Evolutionary conservation across 495 filamentous ascomycete genomes (phyloP).

Genomic region (Penicillium atrosanguineum): DNA sequence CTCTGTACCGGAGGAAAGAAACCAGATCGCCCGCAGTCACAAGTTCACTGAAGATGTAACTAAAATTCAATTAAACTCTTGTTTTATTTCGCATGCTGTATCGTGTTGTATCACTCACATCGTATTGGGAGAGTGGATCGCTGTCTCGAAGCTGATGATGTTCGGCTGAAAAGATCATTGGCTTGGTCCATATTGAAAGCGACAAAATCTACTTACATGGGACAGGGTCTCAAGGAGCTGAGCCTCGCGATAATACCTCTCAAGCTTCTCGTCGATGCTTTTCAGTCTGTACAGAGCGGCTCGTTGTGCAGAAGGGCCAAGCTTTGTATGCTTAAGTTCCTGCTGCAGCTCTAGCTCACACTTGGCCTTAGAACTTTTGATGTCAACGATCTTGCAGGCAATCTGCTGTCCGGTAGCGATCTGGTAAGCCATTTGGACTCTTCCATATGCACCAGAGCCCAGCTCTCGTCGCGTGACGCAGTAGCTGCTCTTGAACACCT

Average conservation of each 20-base stretch:
- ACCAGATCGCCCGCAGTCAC: slow-evolving; percentile 64
- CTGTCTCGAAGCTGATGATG: slow-evolving; percentile 55
- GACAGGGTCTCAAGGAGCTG: slow-evolving; percentile 53
- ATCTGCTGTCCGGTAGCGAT: slow-evolving; percentile 37
- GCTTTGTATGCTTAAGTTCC: too few relatives aligned
- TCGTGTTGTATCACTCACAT: slow-evolving; percentile 41
- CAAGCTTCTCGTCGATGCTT: slow-evolving; percentile 6
- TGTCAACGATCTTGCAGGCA: slow-evolving; percentile 53
- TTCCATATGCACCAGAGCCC: slow-evolving; percentile 47
- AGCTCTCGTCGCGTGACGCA: slow-evolving; percentile 47
- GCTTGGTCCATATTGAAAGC: not conserved
- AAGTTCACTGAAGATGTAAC: slow-evolving; percentile 65
- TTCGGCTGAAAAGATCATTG: slow-evolving; percentile 49
- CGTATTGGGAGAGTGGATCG: slow-evolving; percentile 46
- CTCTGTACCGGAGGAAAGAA: slow-evolving; percentile 54
- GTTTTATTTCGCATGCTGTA: too few relatives aligned
- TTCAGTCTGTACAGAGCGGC: not conserved
- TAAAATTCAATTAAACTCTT: slow-evolving; percentile 17
- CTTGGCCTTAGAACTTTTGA: slow-evolving; percentile 14
- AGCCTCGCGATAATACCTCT: slow-evolving; percentile 44
- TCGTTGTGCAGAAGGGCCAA: too few relatives aligned
- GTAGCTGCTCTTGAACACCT: slow-evolving; percentile 50
- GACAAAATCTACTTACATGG: slow-evolving; percentile 49
- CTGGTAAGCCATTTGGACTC: slow-evolving; percentile 49
- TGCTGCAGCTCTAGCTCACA: not conserved